phyloP scores from a whole-genome alignment of 2,329 filamentous ascomycete genomes.

The Elsinoe batatas region DNA sequence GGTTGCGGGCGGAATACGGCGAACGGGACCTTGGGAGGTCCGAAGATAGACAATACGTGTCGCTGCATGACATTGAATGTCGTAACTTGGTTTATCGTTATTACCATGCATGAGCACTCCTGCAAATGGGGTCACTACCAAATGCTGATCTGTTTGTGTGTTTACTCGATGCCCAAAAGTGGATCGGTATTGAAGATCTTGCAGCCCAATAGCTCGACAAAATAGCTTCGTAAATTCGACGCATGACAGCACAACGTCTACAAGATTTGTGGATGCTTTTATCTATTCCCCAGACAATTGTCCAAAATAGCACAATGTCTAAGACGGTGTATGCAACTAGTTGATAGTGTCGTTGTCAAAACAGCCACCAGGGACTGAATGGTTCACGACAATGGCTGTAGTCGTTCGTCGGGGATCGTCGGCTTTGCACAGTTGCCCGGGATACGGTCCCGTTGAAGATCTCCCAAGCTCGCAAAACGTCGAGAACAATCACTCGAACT shows the following conservation, averaged over 20 bases:
- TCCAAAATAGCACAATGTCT: not conserved
- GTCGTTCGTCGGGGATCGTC: slow-evolving; percentile 6
- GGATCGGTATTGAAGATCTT: not conserved
- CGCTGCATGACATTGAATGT: not conserved
- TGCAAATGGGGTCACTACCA: not conserved
- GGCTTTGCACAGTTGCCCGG: not conserved
- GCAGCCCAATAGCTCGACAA: not conserved
- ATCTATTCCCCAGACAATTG: not conserved
- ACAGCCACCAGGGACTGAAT: slow-evolving; percentile 3
- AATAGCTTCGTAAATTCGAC: not conserved
- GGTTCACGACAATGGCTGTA: not conserved
- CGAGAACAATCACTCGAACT: slow-evolving; percentile 7
- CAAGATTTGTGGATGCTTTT: not conserved
- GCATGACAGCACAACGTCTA: not conserved
- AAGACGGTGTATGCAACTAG: slow-evolving; percentile 10
- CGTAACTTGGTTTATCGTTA: too few relatives aligned
- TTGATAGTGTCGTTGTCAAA: slow-evolving; percentile 11
- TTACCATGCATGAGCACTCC: too few relatives aligned
- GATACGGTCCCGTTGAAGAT: not conserved
- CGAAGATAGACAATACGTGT: not conserved
- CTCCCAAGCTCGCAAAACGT: slow-evolving; percentile 8
- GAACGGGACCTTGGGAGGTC: not conserved
- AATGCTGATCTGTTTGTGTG: slow-evolving; percentile 5
- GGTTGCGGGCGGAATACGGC: slow-evolving; percentile 6
- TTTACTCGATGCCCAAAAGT: not conserved